phyloP scores from a whole-genome alignment of 2,329 filamentous ascomycete genomes.

The Trichothecium roseum region DNA sequence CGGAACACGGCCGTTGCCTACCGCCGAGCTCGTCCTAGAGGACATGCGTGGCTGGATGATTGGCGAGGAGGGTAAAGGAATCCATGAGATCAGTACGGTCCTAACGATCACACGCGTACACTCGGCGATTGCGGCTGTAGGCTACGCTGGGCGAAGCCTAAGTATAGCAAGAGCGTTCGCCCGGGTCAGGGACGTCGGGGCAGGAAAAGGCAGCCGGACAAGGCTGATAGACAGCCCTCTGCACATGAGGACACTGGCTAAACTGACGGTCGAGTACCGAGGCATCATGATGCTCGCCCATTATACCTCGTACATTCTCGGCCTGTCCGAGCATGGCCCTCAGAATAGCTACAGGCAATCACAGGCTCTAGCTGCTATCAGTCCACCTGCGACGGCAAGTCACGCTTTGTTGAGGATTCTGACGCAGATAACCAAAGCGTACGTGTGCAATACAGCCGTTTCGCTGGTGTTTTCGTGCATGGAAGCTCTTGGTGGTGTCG shows the following conservation, averaged over 20 bases:
- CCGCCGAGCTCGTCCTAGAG: constrained; percentile 58
- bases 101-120: constrained; percentile 57
- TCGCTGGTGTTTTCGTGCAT: constrained; percentile 45
- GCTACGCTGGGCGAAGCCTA: constrained; percentile 44
- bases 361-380: constrained; percentile 20
- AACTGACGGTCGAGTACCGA: constrained; percentile 43
- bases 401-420: constrained; percentile 41
- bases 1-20: constrained; percentile 59
- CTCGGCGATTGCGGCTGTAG: constrained; percentile 41
- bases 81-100: constrained; percentile 57
- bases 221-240: constrained; percentile 40
- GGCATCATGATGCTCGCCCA: constrained; percentile 45
- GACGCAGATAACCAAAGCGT: constrained; percentile 50
- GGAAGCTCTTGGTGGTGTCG: constrained; percentile 56
- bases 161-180: constrained; percentile 48
- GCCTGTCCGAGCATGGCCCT: constrained; percentile 36
- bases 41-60: constrained; percentile 56
- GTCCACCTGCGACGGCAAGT: constrained; percentile 14
- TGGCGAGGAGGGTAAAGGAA: constrained; percentile 54
- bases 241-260: constrained; percentile 49
- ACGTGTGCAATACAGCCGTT: constrained; percentile 40
- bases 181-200: constrained; percentile 42
- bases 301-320: constrained; percentile 43
- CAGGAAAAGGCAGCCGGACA: constrained; percentile 28
- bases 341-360: constrained; percentile 6